These are phyloP conservation scores for Moesziomyces antarcticus DNA, from an alignment of 1,284 basidiomycete genomes.

Conservation along the genomic window DNA sequence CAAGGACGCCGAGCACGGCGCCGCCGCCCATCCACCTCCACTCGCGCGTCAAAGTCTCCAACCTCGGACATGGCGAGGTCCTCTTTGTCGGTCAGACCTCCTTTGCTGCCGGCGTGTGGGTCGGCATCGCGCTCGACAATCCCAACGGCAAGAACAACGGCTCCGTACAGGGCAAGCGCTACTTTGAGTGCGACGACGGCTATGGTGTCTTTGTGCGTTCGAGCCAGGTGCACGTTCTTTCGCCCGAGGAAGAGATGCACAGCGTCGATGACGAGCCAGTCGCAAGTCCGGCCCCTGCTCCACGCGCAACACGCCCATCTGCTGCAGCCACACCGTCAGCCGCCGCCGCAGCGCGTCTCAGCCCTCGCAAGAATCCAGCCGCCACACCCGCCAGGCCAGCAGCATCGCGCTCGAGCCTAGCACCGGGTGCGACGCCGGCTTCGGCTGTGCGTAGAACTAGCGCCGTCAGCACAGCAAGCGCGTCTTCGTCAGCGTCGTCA, in stretches of 20 bases:
- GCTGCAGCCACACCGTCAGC: constrained; percentile 13
- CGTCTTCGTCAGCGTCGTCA: constrained; percentile 23
- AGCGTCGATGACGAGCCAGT: constrained; percentile 39
- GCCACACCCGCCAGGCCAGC: constrained; percentile 27
- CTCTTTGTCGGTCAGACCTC: constrained; percentile 84
- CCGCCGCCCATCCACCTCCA: constrained; percentile 54
- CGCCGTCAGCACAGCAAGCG: constrained; percentile 23
- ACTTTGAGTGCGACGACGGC: constrained; percentile 82
- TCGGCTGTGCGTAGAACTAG: constrained; percentile 24
- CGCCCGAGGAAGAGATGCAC: constrained; percentile 44
- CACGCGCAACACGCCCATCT: constrained; percentile 19
- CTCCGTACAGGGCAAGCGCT: constrained; percentile 80
- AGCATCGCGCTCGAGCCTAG: constrained; percentile 15
- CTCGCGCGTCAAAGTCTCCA: constrained; percentile 54
- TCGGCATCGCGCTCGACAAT: constrained; percentile 84
- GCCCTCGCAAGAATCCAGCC: constrained; percentile 36
- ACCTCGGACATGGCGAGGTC: constrained; percentile 80
- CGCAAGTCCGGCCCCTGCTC: constrained; percentile 5
- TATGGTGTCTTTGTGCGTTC: constrained; percentile 92
- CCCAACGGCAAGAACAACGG: constrained; percentile 94
- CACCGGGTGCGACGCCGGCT: constrained; percentile 13
- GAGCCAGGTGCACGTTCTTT: constrained; percentile 80
- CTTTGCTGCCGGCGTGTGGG: constrained; percentile 91
- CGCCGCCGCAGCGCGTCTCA: constrained; percentile 21
- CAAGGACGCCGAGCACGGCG: constrained; percentile 17